Evolutionary conservation across 768 basidiomycete species (phyloP).

Genomic region (Termitomyces sp.): DNA sequence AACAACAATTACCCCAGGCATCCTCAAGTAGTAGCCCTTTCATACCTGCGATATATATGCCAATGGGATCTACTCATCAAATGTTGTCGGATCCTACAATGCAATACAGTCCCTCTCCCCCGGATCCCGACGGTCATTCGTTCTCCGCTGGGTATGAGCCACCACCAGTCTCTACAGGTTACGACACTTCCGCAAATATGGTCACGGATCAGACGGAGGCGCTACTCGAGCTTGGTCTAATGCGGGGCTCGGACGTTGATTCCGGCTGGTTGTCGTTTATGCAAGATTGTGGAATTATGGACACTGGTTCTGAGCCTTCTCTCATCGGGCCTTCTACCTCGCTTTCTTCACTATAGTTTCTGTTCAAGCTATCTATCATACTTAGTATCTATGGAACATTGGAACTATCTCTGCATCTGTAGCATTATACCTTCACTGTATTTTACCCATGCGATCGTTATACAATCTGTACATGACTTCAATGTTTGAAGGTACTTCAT

Average conservation of each 20-base stretch:
- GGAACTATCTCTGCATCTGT: background rate
- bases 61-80: background rate
- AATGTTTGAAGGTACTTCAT: background rate
- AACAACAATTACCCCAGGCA: background rate
- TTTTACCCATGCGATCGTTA: background rate
- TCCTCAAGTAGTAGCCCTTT: background rate
- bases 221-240: constrained; percentile 40
- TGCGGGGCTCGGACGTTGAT: constrained; percentile 43
- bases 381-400: too few species aligned
- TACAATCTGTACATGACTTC: background rate
- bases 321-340: background rate
- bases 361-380: background rate
- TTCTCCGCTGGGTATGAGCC: background rate
- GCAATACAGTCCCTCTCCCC: background rate
- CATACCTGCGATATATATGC: background rate
- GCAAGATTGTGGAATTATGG: constrained; percentile 48
- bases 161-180: background rate
- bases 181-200: background rate
- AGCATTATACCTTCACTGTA: background rate
- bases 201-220: constrained; percentile 24
- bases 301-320: constrained; percentile 11
- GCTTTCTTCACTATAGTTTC: background rate
- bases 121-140: background rate
- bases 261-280: constrained; percentile 48
- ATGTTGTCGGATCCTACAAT: background rate